phyloP scores from a whole-genome alignment of 768 basidiomycete species.

The Boletus bicolor region DNA sequence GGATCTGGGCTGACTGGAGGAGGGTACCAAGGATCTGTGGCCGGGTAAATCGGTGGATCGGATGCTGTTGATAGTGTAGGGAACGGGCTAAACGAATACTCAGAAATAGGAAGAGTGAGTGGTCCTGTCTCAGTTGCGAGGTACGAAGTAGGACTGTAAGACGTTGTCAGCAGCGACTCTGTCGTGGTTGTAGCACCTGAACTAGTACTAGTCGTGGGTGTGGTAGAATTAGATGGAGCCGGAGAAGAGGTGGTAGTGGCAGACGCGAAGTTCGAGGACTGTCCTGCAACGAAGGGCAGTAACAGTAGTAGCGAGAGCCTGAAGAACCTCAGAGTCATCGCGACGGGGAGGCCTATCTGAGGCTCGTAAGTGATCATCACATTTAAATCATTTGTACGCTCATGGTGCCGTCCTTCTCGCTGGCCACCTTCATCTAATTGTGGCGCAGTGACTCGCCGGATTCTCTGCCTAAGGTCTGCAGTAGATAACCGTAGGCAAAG shows the following conservation, averaged over 20 bases:
- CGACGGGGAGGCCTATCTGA: neutral
- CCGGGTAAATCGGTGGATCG: slow-evolving; percentile 47
- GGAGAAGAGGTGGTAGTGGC: neutral
- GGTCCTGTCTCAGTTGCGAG: slow-evolving; percentile 18
- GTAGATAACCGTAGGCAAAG: neutral
- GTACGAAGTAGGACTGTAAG: neutral
- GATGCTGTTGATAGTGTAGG: slow-evolving; percentile 52
- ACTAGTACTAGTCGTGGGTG: neutral
- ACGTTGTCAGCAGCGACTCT: neutral
- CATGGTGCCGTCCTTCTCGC: neutral
- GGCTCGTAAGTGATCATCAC: neutral
- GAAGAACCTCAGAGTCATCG: neutral
- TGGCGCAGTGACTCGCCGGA: neutral
- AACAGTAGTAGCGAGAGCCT: neutral
- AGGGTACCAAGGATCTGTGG: slow-evolving; percentile 51
- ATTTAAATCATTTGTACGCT: neutral
- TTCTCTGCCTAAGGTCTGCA: neutral
- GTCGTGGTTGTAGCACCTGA: neutral
- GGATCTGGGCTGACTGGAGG: slow-evolving; percentile 40
- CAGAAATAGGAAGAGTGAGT: slow-evolving; percentile 35
- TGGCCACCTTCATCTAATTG: neutral
- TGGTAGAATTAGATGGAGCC: neutral
- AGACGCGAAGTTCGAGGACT: neutral
- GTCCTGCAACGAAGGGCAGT: slow-evolving; percentile 4
- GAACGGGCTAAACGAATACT: slow-evolving; percentile 49